phyloP scores from a whole-genome alignment of 108 stramenopile genomes.

The Pelagomonas calceolata region DNA sequence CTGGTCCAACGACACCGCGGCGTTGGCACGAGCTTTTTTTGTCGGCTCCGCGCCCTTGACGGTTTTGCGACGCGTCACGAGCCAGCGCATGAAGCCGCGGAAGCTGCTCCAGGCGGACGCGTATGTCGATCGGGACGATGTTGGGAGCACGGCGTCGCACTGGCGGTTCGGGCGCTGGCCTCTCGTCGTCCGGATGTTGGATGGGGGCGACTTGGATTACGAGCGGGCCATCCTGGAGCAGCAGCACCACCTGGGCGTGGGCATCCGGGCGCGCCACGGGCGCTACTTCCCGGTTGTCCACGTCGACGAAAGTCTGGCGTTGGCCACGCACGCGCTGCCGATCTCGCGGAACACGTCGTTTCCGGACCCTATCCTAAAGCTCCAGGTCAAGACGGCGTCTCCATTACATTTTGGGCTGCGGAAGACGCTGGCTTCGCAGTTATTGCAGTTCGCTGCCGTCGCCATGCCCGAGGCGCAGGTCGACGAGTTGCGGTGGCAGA shows the following conservation, averaged over 20 bases:
- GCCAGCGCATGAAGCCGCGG: no score
- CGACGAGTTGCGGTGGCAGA: constrained; percentile 40
- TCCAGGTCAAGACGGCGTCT: not conserved
- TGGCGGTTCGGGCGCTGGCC: not conserved
- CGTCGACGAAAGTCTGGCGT: not conserved
- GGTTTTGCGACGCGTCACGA: no score
- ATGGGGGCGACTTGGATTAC: not conserved
- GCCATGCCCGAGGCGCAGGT: constrained; percentile 22
- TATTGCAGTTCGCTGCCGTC: constrained; percentile 2
- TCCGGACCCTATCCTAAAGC: not conserved
- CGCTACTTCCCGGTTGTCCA: not conserved
- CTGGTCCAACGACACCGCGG: no score
- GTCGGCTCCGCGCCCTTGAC: no score
- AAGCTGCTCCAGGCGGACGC: no score
- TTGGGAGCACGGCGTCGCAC: not conserved
- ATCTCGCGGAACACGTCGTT: not conserved
- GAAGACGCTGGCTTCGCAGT: not conserved
- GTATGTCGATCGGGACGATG: not conserved
- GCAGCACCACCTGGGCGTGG: not conserved
- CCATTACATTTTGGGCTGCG: not conserved
- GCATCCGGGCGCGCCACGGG: no score
- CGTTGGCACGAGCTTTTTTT: no score
- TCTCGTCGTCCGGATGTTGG: not conserved
- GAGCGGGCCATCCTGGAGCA: not conserved
- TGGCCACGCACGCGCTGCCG: not conserved